Evolutionary conservation across 352 stramenopile species (phyloP), one percentile per base, ranked within the genome.

Genomic region (Globisporangium solare): DNA sequence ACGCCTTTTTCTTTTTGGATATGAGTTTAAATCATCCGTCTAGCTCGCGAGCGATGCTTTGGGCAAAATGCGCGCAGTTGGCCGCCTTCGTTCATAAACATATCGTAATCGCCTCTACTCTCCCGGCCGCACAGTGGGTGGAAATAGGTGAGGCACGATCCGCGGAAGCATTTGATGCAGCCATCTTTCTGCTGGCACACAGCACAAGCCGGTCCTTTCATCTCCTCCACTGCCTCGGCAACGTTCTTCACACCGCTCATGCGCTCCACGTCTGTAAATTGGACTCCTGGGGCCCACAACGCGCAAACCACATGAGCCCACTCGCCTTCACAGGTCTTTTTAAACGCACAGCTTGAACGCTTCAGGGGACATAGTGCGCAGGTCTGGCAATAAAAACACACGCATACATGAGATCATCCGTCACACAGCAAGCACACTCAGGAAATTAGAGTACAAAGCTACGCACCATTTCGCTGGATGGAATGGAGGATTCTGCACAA

Each of bases 11-110:
- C 2, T 45, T 11, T 51, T 31, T 42, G 10, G 47, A 42, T 31
- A 47, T 35, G 47, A 20, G 47, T 41, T 56, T 42, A 61, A 47
- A 47, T 58, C 45, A 63, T 58, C 55, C 61, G 58, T 63, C 58
- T 73, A 51, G 61, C 61, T 73, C 61, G 73, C 54, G 82, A 75
- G 63, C 75, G 85, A 54, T 95, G 86, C 53, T 83, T 85, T 41
- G 82, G 71, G 53, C 86, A 95, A 63, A 84, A 95, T 42, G 86
- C 79, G 27, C 84, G 81, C 56, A 95, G 67, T 53, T 91, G 81
- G 37, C 86, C 86, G 47, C 73, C 67, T 57, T 94, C 83, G 74
- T 89, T 95, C 86, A 95, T 95, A 78, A 84, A 95, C 86, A 95
- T 95, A 71, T 95, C 86, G 67, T 85, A 94, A 42, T 72, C 58